These are phyloP conservation scores for Nicotiana noctiflora DNA, from an alignment of 257 asterid genomes.

Conservation along the genomic window DNA sequence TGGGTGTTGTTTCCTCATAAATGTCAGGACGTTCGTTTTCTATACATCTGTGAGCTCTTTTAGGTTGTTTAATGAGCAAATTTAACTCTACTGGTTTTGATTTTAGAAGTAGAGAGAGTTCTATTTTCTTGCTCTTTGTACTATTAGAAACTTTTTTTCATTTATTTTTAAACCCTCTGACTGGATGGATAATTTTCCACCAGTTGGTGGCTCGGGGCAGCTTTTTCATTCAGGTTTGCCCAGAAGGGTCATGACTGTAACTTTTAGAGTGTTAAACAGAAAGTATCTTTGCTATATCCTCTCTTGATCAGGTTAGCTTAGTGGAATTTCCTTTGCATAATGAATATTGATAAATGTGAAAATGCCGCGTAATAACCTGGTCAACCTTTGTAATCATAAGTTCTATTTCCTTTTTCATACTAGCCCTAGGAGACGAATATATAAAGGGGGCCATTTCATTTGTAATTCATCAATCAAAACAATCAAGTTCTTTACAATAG, in stretches of 20 bases:
- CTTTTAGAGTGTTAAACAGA: conserved; percentile 10
- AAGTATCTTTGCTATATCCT: background rate
- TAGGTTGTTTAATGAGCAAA: conserved; percentile 21
- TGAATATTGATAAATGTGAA: background rate
- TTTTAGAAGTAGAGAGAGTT: conserved; percentile 33
- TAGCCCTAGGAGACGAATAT: too few relatives aligned
- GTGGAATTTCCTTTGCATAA: background rate
- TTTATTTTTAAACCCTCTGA: background rate
- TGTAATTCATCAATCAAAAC: too few relatives aligned
- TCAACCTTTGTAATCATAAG: too few relatives aligned
- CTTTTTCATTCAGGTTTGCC: background rate
- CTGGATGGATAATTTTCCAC: conserved; percentile 20
- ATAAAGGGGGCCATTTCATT: too few relatives aligned
- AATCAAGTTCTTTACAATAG: too few relatives aligned
- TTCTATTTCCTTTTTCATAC: too few relatives aligned
- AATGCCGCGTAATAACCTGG: too few relatives aligned
- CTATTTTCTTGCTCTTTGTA: conserved; percentile 17
- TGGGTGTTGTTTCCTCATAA: conserved; percentile 58
- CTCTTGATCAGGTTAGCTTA: background rate
- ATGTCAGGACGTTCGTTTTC: background rate
- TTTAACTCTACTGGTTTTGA: conserved; percentile 43
- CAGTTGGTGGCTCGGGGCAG: conserved; percentile 2
- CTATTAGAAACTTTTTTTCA: conserved; percentile 19
- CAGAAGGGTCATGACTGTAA: conserved; percentile 9
- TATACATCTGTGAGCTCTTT: conserved; percentile 2